phyloP scores from a whole-genome alignment of 1,139 yeast genomes.

The Hansenula anomala region DNA sequence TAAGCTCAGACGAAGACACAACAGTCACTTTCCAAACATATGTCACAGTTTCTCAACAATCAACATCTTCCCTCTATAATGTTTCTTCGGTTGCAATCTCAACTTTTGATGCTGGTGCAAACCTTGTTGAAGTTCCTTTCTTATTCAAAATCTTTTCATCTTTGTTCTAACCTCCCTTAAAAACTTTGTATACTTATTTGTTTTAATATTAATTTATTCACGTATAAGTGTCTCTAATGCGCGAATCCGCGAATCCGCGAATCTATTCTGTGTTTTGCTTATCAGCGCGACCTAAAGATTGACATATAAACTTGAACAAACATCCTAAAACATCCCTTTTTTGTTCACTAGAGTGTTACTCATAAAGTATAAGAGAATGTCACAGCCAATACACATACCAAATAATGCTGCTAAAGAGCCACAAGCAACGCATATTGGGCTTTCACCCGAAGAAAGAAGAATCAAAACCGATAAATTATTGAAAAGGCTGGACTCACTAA shows the following conservation, averaged over 20 bases:
- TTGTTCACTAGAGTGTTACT: no score
- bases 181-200: no score
- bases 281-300: no score
- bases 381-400: background rate
- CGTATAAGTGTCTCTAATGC: no score
- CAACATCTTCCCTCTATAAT: background rate
- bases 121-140: background rate
- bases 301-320: no score
- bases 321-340: no score
- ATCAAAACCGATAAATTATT: slow-evolving; percentile 2
- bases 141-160: slow-evolving; percentile 1
- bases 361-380: background rate
- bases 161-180: background rate
- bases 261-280: no score
- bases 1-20: background rate
- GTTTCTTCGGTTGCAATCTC: background rate
- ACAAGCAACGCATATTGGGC: slow-evolving; percentile 6
- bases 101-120: background rate
- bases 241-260: no score
- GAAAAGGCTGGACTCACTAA: background rate
- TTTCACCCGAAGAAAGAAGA: slow-evolving; percentile 12
- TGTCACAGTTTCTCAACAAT: slow-evolving; percentile 2
- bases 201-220: no score
- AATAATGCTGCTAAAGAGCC: background rate
- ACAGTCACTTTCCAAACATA: background rate